Conservation (phyloP, 345 rosid species). For the Erucastrum elatum region DNA sequence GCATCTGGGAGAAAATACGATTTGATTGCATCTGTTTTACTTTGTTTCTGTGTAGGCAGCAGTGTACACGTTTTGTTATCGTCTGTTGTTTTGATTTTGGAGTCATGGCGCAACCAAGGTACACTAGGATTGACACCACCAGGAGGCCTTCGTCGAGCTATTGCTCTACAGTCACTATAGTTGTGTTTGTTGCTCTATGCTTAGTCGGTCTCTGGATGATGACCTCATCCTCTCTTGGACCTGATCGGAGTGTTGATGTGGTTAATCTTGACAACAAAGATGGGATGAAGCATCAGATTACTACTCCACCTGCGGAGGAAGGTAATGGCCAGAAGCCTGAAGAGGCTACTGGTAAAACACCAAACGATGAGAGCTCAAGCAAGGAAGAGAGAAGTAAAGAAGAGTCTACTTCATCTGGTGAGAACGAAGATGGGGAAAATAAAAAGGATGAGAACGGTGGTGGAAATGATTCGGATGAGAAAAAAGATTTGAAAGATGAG, state of each 20-base stretch:
- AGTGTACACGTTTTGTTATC: neutral
- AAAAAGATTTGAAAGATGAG: slow-evolving; percentile 45
- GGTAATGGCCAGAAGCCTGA: slow-evolving; percentile 48
- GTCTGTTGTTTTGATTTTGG: neutral
- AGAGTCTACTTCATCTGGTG: slow-evolving; percentile 45
- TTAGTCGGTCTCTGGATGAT: slow-evolving; percentile 97
- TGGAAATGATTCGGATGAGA: too few species aligned
- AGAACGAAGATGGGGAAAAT: slow-evolving; percentile 36
- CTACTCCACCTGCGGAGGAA: slow-evolving; percentile 34
- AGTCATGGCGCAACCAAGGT: slow-evolving; percentile 75
- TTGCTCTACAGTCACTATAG: slow-evolving; percentile 79
- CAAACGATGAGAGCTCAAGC: slow-evolving; percentile 48
- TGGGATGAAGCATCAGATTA: slow-evolving; percentile 53
- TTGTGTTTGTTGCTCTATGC: slow-evolving; percentile 84
- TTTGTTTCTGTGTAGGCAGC: slow-evolving; percentile 17
- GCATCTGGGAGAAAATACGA: neutral
- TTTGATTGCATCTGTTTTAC: neutral
- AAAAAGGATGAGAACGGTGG: too few species aligned
- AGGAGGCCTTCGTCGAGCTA: slow-evolving; percentile 63
- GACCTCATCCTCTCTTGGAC: slow-evolving; percentile 76
- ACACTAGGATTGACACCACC: slow-evolving; percentile 66
- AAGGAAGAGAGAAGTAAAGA: slow-evolving; percentile 46
- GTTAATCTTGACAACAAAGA: slow-evolving; percentile 55
- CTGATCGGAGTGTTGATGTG: slow-evolving; percentile 61
- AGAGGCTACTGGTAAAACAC: slow-evolving; percentile 64